Evolutionary conservation across 2,329 filamentous ascomycete genomes (phyloP), one percentile per base, ranked within the genome.

Genomic region (Colletotrichum lindemuthianum): DNA sequence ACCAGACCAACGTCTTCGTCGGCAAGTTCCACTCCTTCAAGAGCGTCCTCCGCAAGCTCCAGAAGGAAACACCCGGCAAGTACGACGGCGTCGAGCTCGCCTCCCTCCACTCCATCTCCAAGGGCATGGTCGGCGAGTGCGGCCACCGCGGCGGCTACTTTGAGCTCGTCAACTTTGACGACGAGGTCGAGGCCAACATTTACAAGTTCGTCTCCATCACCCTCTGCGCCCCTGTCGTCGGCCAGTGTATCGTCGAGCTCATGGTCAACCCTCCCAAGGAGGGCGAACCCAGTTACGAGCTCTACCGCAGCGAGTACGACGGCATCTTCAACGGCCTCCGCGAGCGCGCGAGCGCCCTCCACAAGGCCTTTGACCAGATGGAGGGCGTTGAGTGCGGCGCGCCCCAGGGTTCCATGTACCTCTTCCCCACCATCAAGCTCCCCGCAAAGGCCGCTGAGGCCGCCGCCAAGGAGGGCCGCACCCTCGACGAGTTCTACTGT

Each of bases 191-290:
- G 74, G 92, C 90, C 69, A 90, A 98, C 82, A 94, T 99, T 78
- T 98, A 98, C 88, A 99, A 99, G 83, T 97, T 97, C 77, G 91
- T 98, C 74, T 96, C 91, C 77, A 98, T 99, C 82, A 95, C 92
- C 82, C 90, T 99, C 70, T 99, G 96, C 81, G 91, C 96, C 54
- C 95, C 96, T 33, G 96, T 99, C 72, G 87, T 97, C 70, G 95
- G 94, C 66, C 96, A 99, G 84, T 98, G 96, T 81, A 85, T 98
- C 51, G 92, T 99, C 67, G 96, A 98, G 82, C 83, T 97, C 76
- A 97, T 98, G 95, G 93, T 97, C 73, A 97, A 98, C 84, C 96
- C 96, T 58, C 96, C 96, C 43, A 86, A 86, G 74, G 79, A 88
- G 71, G 95, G 96, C 64, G 90, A 96, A 65, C 92, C 92, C 13